Conservation (phyloP, 2,329 filamentous ascomycete species). For the Aspergillus aculeatus region DNA sequence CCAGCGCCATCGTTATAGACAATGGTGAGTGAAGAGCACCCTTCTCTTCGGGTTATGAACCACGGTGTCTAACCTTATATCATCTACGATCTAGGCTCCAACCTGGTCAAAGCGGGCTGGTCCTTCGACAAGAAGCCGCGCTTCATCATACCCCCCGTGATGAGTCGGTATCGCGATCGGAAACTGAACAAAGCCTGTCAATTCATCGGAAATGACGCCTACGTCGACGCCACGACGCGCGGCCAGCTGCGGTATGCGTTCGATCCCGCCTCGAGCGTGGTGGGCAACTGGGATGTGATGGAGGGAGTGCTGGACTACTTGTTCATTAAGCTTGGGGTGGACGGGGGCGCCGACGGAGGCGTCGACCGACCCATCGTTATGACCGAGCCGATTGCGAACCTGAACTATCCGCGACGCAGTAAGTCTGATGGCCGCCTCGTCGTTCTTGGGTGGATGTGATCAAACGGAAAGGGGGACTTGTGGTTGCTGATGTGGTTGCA, state of each 20-base stretch:
- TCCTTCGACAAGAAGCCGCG: constrained; percentile 84
- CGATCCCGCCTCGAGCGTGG: constrained; percentile 83
- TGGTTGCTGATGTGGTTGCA: constrained; percentile 36
- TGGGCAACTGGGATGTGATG: constrained; percentile 98
- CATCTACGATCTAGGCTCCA: constrained; percentile 66
- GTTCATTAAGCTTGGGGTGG: constrained; percentile 89
- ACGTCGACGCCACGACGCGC: constrained; percentile 86
- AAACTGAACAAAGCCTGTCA: constrained; percentile 89
- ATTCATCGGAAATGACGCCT: constrained; percentile 90
- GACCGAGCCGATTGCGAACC: constrained; percentile 91
- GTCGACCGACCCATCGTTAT: constrained; percentile 88
- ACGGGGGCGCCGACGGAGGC: constrained; percentile 62
- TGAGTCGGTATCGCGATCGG: constrained; percentile 91
- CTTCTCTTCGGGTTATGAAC: too few species aligned
- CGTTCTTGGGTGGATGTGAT: constrained; percentile 20
- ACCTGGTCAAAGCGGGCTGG: constrained; percentile 88
- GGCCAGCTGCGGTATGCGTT: constrained; percentile 90
- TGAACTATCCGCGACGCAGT: constrained; percentile 87
- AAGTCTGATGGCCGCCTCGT: constrained; percentile 34
- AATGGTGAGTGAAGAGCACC: constrained; percentile 64
- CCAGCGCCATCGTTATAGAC: constrained; percentile 90
- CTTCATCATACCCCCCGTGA: constrained; percentile 79
- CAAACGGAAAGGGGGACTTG: not conserved
- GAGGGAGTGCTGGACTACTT: constrained; percentile 92
- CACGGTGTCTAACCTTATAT: not conserved